phyloP scores from a whole-genome alignment of 305 asterid genomes.

The Fraxinus xanthoxyloides region DNA sequence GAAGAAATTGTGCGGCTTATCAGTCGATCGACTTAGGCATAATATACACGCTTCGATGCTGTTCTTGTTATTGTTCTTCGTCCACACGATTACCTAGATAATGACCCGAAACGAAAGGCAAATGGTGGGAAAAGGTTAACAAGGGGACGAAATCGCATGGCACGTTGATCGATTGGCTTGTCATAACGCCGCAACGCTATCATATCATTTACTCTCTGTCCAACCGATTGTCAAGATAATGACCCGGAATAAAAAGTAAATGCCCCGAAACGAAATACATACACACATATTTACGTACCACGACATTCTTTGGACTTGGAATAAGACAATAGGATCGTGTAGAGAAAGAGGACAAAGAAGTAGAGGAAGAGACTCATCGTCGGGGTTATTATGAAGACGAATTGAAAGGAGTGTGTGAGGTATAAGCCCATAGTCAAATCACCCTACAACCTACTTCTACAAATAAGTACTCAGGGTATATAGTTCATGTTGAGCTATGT shows the following conservation, averaged over 20 bases:
- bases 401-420: background rate
- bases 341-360: background rate
- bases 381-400: too few relatives aligned
- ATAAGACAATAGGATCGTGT: background rate
- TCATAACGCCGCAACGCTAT: background rate
- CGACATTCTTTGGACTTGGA: background rate
- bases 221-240: background rate
- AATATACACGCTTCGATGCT: background rate
- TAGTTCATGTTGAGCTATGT: background rate
- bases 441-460: background rate
- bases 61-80: background rate
- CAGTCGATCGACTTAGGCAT: background rate
- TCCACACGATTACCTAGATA: too few relatives aligned
- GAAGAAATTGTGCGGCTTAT: background rate
- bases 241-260: too few relatives aligned
- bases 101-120: background rate
- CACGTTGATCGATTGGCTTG: background rate
- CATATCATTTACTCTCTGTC: background rate
- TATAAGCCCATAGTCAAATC: background rate
- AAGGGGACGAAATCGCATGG: background rate
- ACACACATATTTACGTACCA: background rate
- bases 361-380: too few relatives aligned
- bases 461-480: background rate
- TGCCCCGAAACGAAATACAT: too few relatives aligned
- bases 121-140: background rate